A percentile compares a stretch with the other conserved stretches of the same genome.
Evolutionary conservation across 179 eudicot species (phyloP).

Genomic region (Silene coronaria): DNA sequence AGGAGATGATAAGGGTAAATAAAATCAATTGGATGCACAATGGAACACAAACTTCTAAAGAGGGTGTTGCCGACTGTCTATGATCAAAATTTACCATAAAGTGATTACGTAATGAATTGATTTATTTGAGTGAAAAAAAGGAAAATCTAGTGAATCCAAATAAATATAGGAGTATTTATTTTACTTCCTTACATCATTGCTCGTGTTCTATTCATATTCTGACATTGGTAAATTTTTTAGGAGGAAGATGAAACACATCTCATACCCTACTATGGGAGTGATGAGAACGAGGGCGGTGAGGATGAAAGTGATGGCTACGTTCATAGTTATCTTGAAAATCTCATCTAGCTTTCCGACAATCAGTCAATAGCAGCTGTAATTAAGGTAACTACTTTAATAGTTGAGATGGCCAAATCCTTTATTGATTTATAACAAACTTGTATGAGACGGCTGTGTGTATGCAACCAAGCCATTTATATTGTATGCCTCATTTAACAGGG

Average conservation of each 20-base stretch:
- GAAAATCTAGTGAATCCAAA: not conserved
- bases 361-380: not conserved
- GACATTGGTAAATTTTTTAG: conserved; percentile 27
- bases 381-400: not conserved
- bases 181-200: not conserved
- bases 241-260: conserved; percentile 57
- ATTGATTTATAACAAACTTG: not conserved
- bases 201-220: not conserved
- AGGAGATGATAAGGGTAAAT: not conserved
- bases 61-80: not conserved
- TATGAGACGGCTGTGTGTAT: too few species aligned
- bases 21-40: not conserved
- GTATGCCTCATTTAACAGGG: too few species aligned
- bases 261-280: conserved; percentile 32
- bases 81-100: not conserved
- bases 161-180: not conserved
- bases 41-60: not conserved
- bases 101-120: not conserved
- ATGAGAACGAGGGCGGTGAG: conserved; percentile 36
- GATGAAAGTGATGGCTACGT: conserved; percentile 28
- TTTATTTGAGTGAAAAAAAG: not conserved
- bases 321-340: conserved; percentile 13
- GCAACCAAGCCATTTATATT: too few species aligned
- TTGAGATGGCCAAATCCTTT: not conserved
- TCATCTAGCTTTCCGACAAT: not conserved